Base-by-base conservation (phyloP, 495 filamentous ascomycete species). In the Xylaria grammica region DNA sequence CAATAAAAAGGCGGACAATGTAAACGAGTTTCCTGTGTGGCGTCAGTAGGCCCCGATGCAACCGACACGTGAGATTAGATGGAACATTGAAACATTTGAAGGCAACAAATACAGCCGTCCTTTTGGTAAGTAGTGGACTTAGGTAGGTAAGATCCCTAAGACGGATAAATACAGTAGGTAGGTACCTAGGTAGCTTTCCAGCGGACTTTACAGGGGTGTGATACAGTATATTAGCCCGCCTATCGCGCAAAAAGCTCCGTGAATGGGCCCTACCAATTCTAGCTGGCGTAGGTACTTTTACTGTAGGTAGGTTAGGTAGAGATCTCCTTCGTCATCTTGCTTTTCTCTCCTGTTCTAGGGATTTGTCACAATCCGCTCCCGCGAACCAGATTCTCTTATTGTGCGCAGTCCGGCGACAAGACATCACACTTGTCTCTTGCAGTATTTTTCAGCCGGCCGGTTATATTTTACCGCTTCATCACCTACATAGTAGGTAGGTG, bases 51-150 rank as follows among this genome's bases (percentile, higher is more conserved):
- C 24, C 20, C 17, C 26, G 10, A 20, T 36, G 17, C 36, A 32
- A 24, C 40, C 26, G 38, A 45, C 40, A 22, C 27, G 26, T 45
- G 26, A 42, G 36, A 36, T 58, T 40, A 17, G 15, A 42, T 42
- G 40, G 40, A 42, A 42, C 40, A 17, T 42, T 15, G 40, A 58
- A 36, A n/a, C 20, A 38, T 40, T 42, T 30, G 20, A 56, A 29
- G 36, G 54, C 26, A 44, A 29, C 54, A 30, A 58, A 44, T 58
- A 58, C 30, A 58, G 54, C 26, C 40, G 54, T 58, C 40, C 19
- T 45, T 30, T 58, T 32, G 15, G 30, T 20, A 36, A 54, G n/a
- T 36, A 15, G 51, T 11, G 5, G 8, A 9, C 6, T 11, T 42
- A 17, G 8, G 8, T 42, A 7, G 40, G 8, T 3, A 42, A n/a